Percentiles rank a stretch among this genome's conserved stretches.
These are phyloP conservation scores for Phycomyces nitens DNA, from an alignment of 192 early-diverging fungal species.

Conservation along the genomic window DNA sequence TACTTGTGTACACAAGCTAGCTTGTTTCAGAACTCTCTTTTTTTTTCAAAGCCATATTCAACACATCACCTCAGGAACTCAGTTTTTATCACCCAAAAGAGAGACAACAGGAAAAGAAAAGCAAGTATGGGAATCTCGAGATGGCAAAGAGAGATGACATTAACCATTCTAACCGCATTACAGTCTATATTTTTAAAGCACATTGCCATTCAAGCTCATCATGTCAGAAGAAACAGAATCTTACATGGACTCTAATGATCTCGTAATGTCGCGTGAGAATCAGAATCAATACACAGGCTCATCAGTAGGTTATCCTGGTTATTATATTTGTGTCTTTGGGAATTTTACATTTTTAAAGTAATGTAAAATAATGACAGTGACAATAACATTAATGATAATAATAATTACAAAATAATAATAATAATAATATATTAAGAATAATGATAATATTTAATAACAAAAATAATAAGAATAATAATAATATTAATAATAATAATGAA, in stretches of 20 bases:
- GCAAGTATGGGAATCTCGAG: too few species aligned
- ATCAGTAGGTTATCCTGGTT: background rate
- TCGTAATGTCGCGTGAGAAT: background rate
- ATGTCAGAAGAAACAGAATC: conserved; percentile 1
- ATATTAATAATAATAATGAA: background rate
- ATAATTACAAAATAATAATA: background rate
- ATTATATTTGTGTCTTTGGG: background rate
- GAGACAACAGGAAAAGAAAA: too few species aligned
- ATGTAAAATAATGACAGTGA: background rate
- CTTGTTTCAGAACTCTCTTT: too few species aligned
- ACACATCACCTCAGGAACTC: too few species aligned
- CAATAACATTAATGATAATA: background rate
- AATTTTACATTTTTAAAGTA: too few species aligned
- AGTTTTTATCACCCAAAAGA: too few species aligned
- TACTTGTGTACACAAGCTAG: too few species aligned
- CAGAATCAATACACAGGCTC: background rate
- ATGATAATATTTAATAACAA: background rate
- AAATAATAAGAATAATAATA: too few species aligned
- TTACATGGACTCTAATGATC: background rate
- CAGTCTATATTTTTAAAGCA: too few species aligned
- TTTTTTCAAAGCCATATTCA: too few species aligned
- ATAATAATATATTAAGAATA: background rate
- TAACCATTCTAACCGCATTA: too few species aligned
- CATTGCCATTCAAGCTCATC: background rate
- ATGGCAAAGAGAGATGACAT: too few species aligned